Base-by-base conservation (phyloP, 2,329 filamentous ascomycete species). In the Fusarium concolor region DNA sequence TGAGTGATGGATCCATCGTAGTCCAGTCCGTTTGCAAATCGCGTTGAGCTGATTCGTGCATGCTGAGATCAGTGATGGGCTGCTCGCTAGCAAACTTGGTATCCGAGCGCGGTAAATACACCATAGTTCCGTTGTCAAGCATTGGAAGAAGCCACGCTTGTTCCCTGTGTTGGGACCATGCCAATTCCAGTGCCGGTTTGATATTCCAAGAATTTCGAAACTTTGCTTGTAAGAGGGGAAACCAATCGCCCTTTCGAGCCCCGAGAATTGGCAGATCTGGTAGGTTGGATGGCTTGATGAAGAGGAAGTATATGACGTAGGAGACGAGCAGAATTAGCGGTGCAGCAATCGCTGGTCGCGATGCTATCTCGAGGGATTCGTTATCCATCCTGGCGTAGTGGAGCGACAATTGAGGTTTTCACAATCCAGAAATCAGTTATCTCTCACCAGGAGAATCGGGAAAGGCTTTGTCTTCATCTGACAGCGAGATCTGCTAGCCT, bases 41-140 rank as follows among this genome's bases (percentile, higher is more conserved):
- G 5, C 22, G n/a, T 4, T 54, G 28, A 6, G 24, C 46, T 2
- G 56, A 54, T 10, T 61, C 35, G 7, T 62, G 58, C 58, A 62
- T 42, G 14, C 46, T 62, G 3, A 62, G 58, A 6, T 33, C 29
- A 26, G 61, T 11, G 18, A 20, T 18, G 4, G 56, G 46, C 8
- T 62, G 58, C 35, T 62, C 58, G 11, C 58, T 62, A 1, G 46
- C 58, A 2, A 62, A 62, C 8, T 62, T 62, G 1, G 46, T 62
- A 11, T 62, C 56, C 5, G 58, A 55, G 6, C 57, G 41, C 2
- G 58, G 58, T 17, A 62, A 17, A 2, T 45, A 55, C 10, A 55
- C 11, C 0, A 46, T 7, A 35, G 54, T 62, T 3, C 46, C 56
- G n/a, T 31, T 41, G 2, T 62, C 56, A 2, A 62, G 33, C 9